Evolutionary conservation across 2,329 filamentous ascomycete genomes (phyloP), one percentile per base, ranked within the genome.

Genomic region (Colletotrichum scovillei): DNA sequence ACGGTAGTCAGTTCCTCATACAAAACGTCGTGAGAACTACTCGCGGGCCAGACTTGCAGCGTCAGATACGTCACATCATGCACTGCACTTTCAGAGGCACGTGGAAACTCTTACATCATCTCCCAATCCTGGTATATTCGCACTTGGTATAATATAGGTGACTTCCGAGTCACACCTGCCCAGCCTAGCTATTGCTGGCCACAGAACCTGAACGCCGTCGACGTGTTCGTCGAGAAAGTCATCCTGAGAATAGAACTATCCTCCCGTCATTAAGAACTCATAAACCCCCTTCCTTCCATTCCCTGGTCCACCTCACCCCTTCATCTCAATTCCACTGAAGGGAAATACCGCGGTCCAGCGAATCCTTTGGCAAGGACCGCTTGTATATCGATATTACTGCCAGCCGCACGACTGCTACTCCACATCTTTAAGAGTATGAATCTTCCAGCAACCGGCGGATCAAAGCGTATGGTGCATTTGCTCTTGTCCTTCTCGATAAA

Each of bases 391-490:
- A 98, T 97, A 78, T 97, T 97, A 72, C 86, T 86, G 5, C 80
- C 78, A 4, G 89, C 87, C 60, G 92, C 90, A 30, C 91, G 89
- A 72, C 90, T 90, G 2, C 93, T 93, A 78, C 92, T 95, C 94
- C 95, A 98, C 81, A 98, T 90, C 86, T 98, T 98, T 75, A 98
- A 86, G 55, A 98, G 83, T 65, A 98, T 93, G 80, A 93, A 97
- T 69, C 94, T 90, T 5, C 94, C 94, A 12, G 94, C 94, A 73
- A 97, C 89, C 0, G 93, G 92, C 69, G 94, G 93, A 77, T 95
- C 91, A 77, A 98, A 98, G 72, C 91, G 92, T 78, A 98, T 93
- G 16, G 92, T 95, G 77, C 97, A 96, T 82, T 93, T 95, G 84
- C 91, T 94, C 84, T 95, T 95, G 77, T 93, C 90, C 81, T 92